phyloP scores from a whole-genome alignment of 768 basidiomycete species.

The Leccinum obscurum region DNA sequence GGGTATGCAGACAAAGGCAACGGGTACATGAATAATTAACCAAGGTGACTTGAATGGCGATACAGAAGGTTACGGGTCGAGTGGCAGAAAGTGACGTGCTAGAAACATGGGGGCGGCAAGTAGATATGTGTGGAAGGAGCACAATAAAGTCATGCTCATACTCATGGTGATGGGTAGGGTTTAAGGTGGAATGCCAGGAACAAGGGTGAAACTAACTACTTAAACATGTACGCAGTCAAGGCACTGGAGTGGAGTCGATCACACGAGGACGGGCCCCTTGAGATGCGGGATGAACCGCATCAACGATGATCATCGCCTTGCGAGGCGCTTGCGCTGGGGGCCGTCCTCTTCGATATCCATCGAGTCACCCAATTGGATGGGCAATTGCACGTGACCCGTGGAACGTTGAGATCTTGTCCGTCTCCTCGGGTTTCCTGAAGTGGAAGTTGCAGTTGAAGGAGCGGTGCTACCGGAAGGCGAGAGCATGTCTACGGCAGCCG shows the following conservation, averaged over 20 bases:
- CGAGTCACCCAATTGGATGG: conserved; percentile 44
- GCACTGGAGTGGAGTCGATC: neutral
- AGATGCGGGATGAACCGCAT: neutral
- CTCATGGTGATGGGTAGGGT: conserved; percentile 1
- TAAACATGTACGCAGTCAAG: conserved; percentile 5
- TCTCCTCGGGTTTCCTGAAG: conserved; percentile 42
- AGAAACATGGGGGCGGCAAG: conserved; percentile 5
- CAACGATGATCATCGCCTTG: conserved; percentile 48
- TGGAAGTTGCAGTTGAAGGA: conserved; percentile 21
- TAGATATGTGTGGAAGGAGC: conserved; percentile 11
- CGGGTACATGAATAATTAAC: conserved; percentile 19
- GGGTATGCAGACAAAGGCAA: neutral
- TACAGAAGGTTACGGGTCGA: conserved; percentile 11
- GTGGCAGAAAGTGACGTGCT: conserved; percentile 3
- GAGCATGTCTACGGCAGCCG: conserved; percentile 38
- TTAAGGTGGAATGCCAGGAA: conserved; percentile 2
- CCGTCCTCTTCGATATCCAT: conserved; percentile 81
- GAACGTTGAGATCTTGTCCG: conserved; percentile 56
- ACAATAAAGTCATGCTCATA: conserved; percentile 15
- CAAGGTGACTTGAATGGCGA: conserved; percentile 8
- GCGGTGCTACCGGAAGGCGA: conserved; percentile 38
- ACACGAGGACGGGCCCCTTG: neutral
- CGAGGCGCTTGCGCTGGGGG: conserved; percentile 72
- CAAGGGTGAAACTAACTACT: conserved; percentile 4
- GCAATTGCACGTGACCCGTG: conserved; percentile 38